Evolutionary conservation across 306 rosid species (phyloP).

Genomic region (Medicago arabica): DNA sequence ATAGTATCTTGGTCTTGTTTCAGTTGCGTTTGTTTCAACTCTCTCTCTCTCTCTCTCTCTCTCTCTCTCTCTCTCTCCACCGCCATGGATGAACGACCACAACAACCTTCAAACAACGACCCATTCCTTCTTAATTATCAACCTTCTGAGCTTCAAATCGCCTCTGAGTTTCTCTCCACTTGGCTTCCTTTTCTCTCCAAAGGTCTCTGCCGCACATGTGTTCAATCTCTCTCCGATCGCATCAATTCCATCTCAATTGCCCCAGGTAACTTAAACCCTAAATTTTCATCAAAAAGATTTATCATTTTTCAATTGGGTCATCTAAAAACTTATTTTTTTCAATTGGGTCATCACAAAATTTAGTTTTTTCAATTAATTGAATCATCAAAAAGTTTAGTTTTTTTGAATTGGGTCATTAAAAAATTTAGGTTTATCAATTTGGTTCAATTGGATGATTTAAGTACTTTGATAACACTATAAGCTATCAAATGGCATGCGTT

Average conservation of each 20-base stretch:
- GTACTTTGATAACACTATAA: too few relatives aligned
- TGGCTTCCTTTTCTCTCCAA: slow-evolving; percentile 92
- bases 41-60: neutral
- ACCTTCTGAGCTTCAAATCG: slow-evolving; percentile 81
- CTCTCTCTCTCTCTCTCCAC: slow-evolving; percentile 15
- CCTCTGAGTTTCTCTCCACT: slow-evolving; percentile 78
- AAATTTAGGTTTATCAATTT: too few relatives aligned
- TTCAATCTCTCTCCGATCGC: slow-evolving; percentile 69
- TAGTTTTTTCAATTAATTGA: neutral
- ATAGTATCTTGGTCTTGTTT: slow-evolving; percentile 22
- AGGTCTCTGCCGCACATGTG: slow-evolving; percentile 80
- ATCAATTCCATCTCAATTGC: slow-evolving; percentile 72
- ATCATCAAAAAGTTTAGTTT: too few relatives aligned
- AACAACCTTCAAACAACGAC: slow-evolving; percentile 44
- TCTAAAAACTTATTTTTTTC: neutral
- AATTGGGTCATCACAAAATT: neutral
- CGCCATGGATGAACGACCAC: slow-evolving; percentile 47
- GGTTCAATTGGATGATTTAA: too few relatives aligned
- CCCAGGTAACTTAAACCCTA: slow-evolving; percentile 54
- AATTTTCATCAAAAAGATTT: neutral
- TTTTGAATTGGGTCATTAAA: too few relatives aligned
- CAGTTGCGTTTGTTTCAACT: neutral
- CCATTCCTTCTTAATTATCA: slow-evolving; percentile 68
- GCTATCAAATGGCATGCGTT: too few relatives aligned
- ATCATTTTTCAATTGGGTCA: neutral